These are phyloP conservation scores for Scorias spongiosa DNA, from an alignment of 2,329 filamentous ascomycete species.

Conservation along the genomic window DNA sequence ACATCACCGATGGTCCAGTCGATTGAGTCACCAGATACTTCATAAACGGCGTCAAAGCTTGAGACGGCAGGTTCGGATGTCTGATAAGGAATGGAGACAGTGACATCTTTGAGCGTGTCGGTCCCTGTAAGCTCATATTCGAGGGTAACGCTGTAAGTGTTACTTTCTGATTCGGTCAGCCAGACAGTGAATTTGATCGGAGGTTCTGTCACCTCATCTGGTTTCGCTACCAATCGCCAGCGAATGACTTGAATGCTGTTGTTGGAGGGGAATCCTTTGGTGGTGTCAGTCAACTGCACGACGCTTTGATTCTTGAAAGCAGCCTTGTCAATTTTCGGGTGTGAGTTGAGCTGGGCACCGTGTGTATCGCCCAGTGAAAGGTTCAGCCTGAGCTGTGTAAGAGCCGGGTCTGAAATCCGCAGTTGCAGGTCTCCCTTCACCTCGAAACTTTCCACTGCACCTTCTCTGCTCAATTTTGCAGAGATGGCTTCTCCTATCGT, in stretches of 20 bases:
- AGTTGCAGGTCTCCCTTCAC: constrained; percentile 87
- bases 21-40: constrained; percentile 79
- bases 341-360: constrained; percentile 82
- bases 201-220: constrained; percentile 63
- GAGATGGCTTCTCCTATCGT: constrained; percentile 81
- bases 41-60: constrained; percentile 87
- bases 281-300: constrained; percentile 79
- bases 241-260: constrained; percentile 84
- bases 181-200: constrained; percentile 96
- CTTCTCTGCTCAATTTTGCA: constrained; percentile 77
- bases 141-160: constrained; percentile 77
- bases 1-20: constrained; percentile 89
- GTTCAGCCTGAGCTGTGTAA: constrained; percentile 84
- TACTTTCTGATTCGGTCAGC: constrained; percentile 75
- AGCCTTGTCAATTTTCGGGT: constrained; percentile 88
- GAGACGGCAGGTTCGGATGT: constrained; percentile 75
- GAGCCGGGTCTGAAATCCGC: constrained; percentile 70
- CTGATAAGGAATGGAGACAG: constrained; percentile 73
- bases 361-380: constrained; percentile 62
- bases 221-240: constrained; percentile 75
- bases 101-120: constrained; percentile 67
- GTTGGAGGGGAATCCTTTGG: constrained; percentile 85
- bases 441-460: constrained; percentile 68
- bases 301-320: constrained; percentile 68
- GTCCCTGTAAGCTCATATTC: constrained; percentile 86